Conservation (phyloP, 2,329 filamentous ascomycete genomes). For the Paraphoma sp. region DNA sequence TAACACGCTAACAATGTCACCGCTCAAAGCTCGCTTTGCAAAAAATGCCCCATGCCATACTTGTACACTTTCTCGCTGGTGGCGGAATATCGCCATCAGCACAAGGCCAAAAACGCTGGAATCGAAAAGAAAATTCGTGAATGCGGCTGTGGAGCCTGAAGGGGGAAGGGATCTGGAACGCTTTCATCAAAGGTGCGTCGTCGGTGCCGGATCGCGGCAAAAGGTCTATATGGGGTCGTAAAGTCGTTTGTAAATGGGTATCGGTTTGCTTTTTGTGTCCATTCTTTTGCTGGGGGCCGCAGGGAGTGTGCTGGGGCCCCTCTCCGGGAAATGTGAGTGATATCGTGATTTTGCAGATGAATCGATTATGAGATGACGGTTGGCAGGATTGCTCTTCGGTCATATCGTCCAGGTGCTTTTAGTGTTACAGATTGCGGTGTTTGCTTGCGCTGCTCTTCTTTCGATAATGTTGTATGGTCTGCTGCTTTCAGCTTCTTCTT, state of each 20-base stretch:
- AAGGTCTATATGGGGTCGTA: constrained; percentile 44
- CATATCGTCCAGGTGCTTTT: constrained; percentile 35
- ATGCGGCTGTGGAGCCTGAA: constrained; percentile 26
- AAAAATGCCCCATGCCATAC: background rate
- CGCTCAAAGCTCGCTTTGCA: background rate
- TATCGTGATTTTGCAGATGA: constrained; percentile 24
- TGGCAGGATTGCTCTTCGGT: constrained; percentile 29
- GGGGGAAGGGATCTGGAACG: constrained; percentile 2
- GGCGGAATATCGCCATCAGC: too few relatives aligned
- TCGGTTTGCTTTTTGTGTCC: constrained; percentile 38
- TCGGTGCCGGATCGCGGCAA: constrained; percentile 12
- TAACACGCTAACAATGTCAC: background rate
- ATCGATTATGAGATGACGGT: constrained; percentile 21
- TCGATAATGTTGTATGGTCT: background rate
- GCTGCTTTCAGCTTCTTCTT: constrained; percentile 35
- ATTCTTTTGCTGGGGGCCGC: constrained; percentile 23
- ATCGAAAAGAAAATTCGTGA: constrained; percentile 30
- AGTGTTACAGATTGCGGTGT: constrained; percentile 25
- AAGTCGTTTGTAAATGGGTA: constrained; percentile 46
- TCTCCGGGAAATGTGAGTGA: constrained; percentile 15
- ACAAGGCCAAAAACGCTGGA: background rate
- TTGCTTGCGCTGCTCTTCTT: constrained; percentile 11
- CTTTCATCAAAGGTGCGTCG: constrained; percentile 9
- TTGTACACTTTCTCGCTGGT: too few relatives aligned
- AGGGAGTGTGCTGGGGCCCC: constrained; percentile 11